Base-by-base conservation (phyloP, 257 asterid species). In the Solanum dulcamara region DNA sequence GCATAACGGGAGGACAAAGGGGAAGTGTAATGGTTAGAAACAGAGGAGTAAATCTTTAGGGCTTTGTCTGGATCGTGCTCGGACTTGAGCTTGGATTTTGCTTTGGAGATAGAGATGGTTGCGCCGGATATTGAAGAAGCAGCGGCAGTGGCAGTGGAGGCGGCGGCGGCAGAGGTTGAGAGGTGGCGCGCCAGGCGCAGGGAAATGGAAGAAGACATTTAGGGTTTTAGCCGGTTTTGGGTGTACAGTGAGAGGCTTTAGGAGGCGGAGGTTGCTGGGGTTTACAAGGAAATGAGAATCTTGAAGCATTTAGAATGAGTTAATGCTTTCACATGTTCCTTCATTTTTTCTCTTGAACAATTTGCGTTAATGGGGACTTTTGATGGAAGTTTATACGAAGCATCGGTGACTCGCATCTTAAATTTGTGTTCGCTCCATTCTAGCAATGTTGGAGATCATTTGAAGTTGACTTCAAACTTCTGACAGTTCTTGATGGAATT, bases 1-100 rank as follows among this genome's bases (percentile, higher is more conserved):
- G 92, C 92, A 90, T 91, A 91, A 87, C 95, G 97, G 3, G 93
- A 81, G 84, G 94, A 86, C 83, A 89, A 17, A 10, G 91, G 89
- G 13, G 94, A 89, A 84, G 87, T 30, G 86, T 92, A 66, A 85
- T 88, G 68, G 87, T 87, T 42, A 83, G 96, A 87, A 89, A 91
- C 89, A 28, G 95, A 88, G 64, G 92, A 83, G 92, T 94, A 94
- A 89, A 94, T 88, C 50, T 93, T 84, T 66, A 96, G 87, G 3
- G 96, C 96, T 90, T 87, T 90, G 87, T 96, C 99, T 6, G 99
- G 97, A 84, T 91, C 94, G 87, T 88, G 83, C 3, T 77, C 87
- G 8, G 75, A 86, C 72, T 79, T 90, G 68, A 96, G 94, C 79
- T 72, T 88, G 71, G 86, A 87, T 87, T 91, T 96, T 35, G 93